phyloP scores from a whole-genome alignment of 495 filamentous ascomycete species.

The Podospora conica region DNA sequence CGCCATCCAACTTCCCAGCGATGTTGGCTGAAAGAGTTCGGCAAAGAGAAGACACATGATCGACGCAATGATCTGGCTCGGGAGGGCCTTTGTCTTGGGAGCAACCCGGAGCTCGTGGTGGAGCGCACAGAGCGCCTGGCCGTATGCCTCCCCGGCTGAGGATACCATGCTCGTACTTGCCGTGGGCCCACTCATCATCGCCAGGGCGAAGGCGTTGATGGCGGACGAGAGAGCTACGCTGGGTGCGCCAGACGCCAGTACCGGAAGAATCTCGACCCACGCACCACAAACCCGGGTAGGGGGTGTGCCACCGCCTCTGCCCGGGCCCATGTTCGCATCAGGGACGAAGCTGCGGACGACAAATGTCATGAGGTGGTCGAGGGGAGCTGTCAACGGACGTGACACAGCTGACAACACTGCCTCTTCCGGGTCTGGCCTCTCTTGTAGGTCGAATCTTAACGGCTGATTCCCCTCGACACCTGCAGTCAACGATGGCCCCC shows the following conservation, averaged over 20 bases:
- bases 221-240: constrained; percentile 21
- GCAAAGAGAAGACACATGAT: constrained; percentile 36
- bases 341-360: constrained; percentile 18
- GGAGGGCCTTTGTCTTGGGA: constrained; percentile 15
- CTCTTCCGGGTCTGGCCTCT: neutral
- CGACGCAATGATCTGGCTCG: constrained; percentile 14
- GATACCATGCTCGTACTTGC: constrained; percentile 5
- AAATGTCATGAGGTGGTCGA: constrained; percentile 11
- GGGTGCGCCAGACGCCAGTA: constrained; percentile 11
- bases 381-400: neutral
- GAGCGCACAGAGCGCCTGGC: constrained; percentile 24
- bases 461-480: neutral
- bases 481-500: neutral
- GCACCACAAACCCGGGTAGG: constrained; percentile 33
- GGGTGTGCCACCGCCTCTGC: neutral
- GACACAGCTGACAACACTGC: neutral
- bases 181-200: constrained; percentile 19
- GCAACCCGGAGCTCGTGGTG: constrained; percentile 16
- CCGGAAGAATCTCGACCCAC: constrained; percentile 35
- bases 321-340: neutral
- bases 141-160: constrained; percentile 21
- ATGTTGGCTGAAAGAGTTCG: constrained; percentile 29
- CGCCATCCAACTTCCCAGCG: constrained; percentile 17
- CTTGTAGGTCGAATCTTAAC: neutral
- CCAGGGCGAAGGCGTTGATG: constrained; percentile 27